These are phyloP conservation scores for Leccinum incarnatum DNA, from an alignment of 768 basidiomycete genomes.

Conservation along the genomic window DNA sequence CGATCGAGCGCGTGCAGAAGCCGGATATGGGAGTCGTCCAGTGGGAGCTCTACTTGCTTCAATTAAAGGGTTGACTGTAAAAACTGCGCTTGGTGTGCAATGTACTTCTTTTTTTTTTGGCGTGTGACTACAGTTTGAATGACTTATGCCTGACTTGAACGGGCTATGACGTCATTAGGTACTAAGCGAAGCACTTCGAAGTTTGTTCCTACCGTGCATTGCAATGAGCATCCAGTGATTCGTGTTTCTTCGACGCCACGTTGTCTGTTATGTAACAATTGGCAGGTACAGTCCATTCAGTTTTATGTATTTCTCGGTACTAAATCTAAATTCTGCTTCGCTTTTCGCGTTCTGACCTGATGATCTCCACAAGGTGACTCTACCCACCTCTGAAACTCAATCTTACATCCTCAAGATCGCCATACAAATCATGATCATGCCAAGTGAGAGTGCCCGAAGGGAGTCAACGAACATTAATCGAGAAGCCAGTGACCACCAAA, in stretches of 20 bases:
- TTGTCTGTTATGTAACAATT: background rate
- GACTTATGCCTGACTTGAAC: background rate
- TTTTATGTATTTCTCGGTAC: background rate
- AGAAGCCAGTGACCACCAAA: background rate
- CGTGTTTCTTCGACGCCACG: background rate
- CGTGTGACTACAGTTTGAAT: background rate
- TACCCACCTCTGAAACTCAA: background rate
- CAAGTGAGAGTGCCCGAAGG: background rate
- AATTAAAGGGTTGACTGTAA: background rate
- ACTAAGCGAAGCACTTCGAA: background rate
- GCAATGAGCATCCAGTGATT: background rate
- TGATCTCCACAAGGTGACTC: background rate
- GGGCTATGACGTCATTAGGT: background rate
- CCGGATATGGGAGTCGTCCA: slow-evolving; percentile 34
- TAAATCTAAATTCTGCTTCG: background rate
- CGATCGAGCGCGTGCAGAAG: slow-evolving; percentile 51
- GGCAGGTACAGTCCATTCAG: background rate
- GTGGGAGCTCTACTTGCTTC: slow-evolving; percentile 27
- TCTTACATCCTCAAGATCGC: background rate
- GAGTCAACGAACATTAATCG: background rate
- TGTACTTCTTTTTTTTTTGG: background rate
- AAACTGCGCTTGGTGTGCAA: background rate
- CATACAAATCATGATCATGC: background rate
- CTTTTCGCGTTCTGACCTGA: background rate
- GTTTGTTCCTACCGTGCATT: background rate